Percentiles rank a stretch among this genome's conserved stretches.
Evolutionary conservation across 2,329 filamentous ascomycete species (phyloP).

Genomic region (Colletotrichum sp.): DNA sequence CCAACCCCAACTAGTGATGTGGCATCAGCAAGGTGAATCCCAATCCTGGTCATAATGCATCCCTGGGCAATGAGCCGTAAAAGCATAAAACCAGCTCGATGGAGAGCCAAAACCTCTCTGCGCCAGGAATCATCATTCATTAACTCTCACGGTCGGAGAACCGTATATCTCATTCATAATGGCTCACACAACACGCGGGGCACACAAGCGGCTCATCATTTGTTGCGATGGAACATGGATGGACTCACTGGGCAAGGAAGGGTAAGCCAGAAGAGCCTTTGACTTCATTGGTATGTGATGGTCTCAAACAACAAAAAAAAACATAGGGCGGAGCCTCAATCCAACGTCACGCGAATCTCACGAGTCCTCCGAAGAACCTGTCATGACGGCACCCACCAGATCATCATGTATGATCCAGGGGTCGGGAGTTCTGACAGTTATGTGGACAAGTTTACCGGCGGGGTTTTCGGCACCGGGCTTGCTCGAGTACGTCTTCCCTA

Average conservation of each 20-base stretch:
- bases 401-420: slow-evolving; percentile 65
- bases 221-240: slow-evolving; percentile 61
- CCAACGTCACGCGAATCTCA: slow-evolving; percentile 66
- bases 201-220: slow-evolving; percentile 50
- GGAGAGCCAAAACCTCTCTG: background rate
- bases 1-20: background rate
- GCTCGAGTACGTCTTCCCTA: slow-evolving; percentile 43
- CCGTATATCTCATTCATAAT: background rate
- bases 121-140: background rate
- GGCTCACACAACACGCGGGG: background rate
- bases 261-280: slow-evolving; percentile 43
- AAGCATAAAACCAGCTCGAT: background rate
- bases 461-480: slow-evolving; percentile 58
- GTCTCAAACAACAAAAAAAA: background rate
- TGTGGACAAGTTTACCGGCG: slow-evolving; percentile 54
- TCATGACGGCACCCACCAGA: slow-evolving; percentile 56
- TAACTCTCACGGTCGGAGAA: background rate
- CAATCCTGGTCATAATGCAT: background rate
- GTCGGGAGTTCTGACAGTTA: slow-evolving; percentile 57
- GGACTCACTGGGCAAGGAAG: slow-evolving; percentile 42
- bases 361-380: slow-evolving; percentile 57
- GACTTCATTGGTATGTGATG: background rate
- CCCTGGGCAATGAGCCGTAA: background rate
- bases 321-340: slow-evolving; percentile 35
- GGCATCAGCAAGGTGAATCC: background rate